phyloP scores from a whole-genome alignment of 1,284 basidiomycete genomes.

The Cerioporus squamosus region DNA sequence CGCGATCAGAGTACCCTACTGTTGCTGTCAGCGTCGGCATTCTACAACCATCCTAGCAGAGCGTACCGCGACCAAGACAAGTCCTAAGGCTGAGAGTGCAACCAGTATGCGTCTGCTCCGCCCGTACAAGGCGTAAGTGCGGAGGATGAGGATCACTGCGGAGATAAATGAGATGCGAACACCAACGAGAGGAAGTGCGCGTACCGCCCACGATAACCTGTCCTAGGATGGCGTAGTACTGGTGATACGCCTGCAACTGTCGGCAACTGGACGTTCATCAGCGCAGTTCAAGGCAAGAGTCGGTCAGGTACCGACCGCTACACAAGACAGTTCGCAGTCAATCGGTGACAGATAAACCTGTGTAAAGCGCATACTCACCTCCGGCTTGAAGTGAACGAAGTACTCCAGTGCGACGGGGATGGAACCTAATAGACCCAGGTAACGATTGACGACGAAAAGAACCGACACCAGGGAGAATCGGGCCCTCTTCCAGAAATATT shows the following conservation, averaged over 20 bases:
- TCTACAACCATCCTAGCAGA: neutral
- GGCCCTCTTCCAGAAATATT: constrained; percentile 16
- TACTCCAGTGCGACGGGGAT: constrained; percentile 16
- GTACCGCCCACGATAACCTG: constrained; percentile 14
- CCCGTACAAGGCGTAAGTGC: constrained; percentile 19
- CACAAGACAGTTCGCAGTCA: neutral
- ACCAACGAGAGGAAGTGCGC: neutral
- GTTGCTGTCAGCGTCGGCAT: neutral
- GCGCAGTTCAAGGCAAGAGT: neutral
- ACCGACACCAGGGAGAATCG: constrained; percentile 5
- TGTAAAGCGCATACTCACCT: neutral
- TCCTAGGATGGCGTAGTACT: constrained; percentile 13
- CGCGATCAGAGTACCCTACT: constrained; percentile 2
- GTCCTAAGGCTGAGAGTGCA: neutral
- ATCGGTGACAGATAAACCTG: no score
- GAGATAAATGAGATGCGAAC: neutral
- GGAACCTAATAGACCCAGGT: constrained; percentile 11
- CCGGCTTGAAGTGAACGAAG: neutral
- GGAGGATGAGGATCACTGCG: constrained; percentile 10
- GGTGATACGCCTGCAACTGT: constrained; percentile 16
- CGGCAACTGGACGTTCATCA: constrained; percentile 8
- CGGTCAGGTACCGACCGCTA: constrained; percentile 4
- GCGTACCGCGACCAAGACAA: neutral
- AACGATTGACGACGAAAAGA: constrained; percentile 21
- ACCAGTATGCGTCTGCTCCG: constrained; percentile 9